These are phyloP conservation scores for Acer negundo DNA, from an alignment of 345 rosid species.

Conservation along the genomic window DNA sequence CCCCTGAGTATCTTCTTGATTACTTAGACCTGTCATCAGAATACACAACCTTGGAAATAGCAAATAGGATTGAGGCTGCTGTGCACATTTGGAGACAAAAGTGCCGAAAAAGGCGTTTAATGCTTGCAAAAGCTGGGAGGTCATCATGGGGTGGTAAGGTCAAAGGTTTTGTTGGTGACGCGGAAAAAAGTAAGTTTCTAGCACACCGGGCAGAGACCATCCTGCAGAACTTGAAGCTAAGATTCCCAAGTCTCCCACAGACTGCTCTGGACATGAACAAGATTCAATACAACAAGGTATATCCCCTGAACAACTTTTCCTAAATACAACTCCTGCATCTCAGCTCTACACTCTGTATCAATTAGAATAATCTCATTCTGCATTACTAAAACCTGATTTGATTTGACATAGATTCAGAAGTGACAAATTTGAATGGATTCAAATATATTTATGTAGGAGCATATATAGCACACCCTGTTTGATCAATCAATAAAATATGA, in stretches of 20 bases:
- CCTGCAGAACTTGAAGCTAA: slow-evolving; percentile 20
- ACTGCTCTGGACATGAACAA: slow-evolving; percentile 30
- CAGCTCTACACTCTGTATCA: neutral
- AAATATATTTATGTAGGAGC: neutral
- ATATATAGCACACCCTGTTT: neutral
- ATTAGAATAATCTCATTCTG: neutral
- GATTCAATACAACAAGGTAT: slow-evolving; percentile 45
- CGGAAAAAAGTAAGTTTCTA: slow-evolving; percentile 21
- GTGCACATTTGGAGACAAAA: slow-evolving; percentile 49
- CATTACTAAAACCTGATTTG: neutral
- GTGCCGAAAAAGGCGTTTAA: slow-evolving; percentile 21
- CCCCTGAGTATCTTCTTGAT: slow-evolving; percentile 38
- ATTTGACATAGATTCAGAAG: neutral
- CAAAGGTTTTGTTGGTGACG: slow-evolving; percentile 27
- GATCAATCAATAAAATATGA: neutral
- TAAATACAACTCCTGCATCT: neutral
- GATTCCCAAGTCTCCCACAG: slow-evolving; percentile 28
- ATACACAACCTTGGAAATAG: slow-evolving; percentile 44
- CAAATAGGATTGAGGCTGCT: slow-evolving; percentile 45
- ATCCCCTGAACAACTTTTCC: neutral
- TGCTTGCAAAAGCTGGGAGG: slow-evolving; percentile 14
- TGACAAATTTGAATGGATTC: neutral
- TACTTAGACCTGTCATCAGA: slow-evolving; percentile 42
- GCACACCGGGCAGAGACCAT: slow-evolving; percentile 28
- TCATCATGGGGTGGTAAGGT: slow-evolving; percentile 36